These are phyloP conservation scores for Moringa oleifera DNA, from an alignment of 345 rosid genomes.

Conservation along the genomic window DNA sequence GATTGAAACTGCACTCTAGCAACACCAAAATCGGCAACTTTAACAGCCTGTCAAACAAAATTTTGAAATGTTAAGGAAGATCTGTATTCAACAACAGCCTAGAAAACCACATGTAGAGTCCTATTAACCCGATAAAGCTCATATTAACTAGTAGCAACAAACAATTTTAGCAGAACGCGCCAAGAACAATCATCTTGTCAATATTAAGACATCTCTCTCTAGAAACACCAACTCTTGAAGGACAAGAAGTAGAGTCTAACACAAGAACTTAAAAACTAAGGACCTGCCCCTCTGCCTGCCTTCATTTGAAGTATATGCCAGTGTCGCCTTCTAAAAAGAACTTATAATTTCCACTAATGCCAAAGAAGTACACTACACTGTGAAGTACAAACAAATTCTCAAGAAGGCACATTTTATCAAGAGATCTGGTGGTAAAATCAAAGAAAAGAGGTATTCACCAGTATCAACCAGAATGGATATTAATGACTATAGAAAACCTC, in stretches of 20 bases:
- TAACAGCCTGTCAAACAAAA: slow-evolving; percentile 38
- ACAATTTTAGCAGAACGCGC: not conserved
- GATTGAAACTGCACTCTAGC: slow-evolving; percentile 56
- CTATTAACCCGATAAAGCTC: not conserved
- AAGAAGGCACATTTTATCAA: not conserved
- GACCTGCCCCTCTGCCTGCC: too few relatives aligned
- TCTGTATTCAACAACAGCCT: slow-evolving; percentile 1
- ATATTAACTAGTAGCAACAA: not conserved
- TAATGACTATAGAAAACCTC: not conserved
- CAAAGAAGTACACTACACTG: too few relatives aligned
- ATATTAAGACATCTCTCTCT: not conserved
- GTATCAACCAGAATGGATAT: not conserved
- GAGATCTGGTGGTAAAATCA: not conserved
- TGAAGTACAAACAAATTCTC: too few relatives aligned
- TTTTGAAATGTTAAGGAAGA: slow-evolving; percentile 12
- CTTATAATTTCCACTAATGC: too few relatives aligned
- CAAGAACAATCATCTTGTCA: not conserved
- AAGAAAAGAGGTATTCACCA: too few relatives aligned
- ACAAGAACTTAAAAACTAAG: too few relatives aligned
- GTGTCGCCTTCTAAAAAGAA: not conserved
- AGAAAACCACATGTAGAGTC: slow-evolving; percentile 4
- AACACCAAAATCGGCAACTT: slow-evolving; percentile 74
- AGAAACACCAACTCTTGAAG: too few relatives aligned
- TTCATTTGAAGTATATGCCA: too few relatives aligned
- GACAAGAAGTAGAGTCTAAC: too few relatives aligned